Evolutionary conservation across 306 rosid genomes (phyloP), one percentile per base, ranked within the genome.

Genomic region (Dalbergia cochinchinensis): DNA sequence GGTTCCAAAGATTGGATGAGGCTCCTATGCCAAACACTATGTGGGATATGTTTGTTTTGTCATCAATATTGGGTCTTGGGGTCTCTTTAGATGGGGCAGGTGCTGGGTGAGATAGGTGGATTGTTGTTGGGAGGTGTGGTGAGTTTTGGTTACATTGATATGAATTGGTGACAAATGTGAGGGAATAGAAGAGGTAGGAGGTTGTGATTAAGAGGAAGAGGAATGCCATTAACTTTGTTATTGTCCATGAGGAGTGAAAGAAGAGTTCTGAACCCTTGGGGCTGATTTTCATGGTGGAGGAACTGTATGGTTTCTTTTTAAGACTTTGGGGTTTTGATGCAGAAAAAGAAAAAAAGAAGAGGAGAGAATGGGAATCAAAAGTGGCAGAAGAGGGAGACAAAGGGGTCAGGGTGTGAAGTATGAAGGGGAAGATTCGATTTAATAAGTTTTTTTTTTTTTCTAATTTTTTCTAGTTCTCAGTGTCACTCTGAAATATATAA

Each of bases 1-100:
- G 84, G 4, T 15, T 70, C 92, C 92, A 92, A 6, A 89, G 85
- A 11, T 76, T 86, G 10, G 94, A 74, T 1, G 92, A 87, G 11
- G 94, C 90, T 39, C 76, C 95, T 48, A 89, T 86, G 76, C 96
- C 92, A 53, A 92, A 92, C 6, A 89, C 94, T 57, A 92, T 69
- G 84, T 92, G 94, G 55, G 90, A 85, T 45, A 92, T 71, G 64
- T 82, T 83, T 19, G 95, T 92, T 82, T 86, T 61, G 19, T n/a
- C 19, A 53, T 59, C 35, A 19, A 14, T 5, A 12, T 12, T 14
- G 18, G 65, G 1, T 34, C 3, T 42, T 55, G 51, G 16, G 37
- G 9, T 66, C 35, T 53, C 20, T 54, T 16, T 10, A 26, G 69
- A 5, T 33, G 63, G 76, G 26, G 42, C 2, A 34, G 9, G 20